A percentile compares a stretch with the other conserved stretches of the same genome.
Evolutionary conservation across 768 basidiomycete genomes (phyloP).

Genomic region (Suillus sp.): DNA sequence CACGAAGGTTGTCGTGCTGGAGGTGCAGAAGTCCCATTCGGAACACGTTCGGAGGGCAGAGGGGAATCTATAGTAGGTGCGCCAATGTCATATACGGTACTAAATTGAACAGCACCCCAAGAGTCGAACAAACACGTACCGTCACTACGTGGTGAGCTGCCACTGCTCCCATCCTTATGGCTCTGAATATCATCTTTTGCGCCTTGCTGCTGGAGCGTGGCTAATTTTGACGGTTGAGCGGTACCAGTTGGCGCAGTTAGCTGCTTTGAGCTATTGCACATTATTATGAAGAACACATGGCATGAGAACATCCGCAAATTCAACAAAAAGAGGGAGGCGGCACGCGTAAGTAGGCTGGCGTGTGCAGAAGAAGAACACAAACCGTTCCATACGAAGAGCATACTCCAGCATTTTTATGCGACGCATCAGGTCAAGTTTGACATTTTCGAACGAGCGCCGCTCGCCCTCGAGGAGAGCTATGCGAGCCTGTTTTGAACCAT

Average conservation of each 20-base stretch:
- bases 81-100: conserved; percentile 16
- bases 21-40: conserved; percentile 58
- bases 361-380: conserved; percentile 32
- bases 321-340: conserved; percentile 10
- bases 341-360: conserved; percentile 6
- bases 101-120: conserved; percentile 12
- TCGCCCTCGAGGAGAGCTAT: conserved; percentile 98
- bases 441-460: conserved; percentile 94
- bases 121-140: conserved; percentile 45
- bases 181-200: conserved; percentile 74
- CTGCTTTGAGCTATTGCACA: conserved; percentile 70
- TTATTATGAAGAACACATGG: conserved; percentile 32
- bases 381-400: conserved; percentile 96
- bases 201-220: conserved; percentile 54
- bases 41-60: conserved; percentile 65
- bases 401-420: conserved; percentile 99
- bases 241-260: conserved; percentile 56
- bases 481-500: conserved; percentile 64
- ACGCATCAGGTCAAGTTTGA: conserved; percentile 92
- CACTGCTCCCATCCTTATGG: conserved; percentile 78
- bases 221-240: conserved; percentile 67
- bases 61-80: conserved; percentile 58
- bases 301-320: conserved; percentile 26
- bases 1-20: conserved; percentile 58
- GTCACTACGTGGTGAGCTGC: conserved; percentile 85